Base-by-base conservation (phyloP, 2,329 filamentous ascomycete genomes). In the Neocatenulostroma microsporum region DNA sequence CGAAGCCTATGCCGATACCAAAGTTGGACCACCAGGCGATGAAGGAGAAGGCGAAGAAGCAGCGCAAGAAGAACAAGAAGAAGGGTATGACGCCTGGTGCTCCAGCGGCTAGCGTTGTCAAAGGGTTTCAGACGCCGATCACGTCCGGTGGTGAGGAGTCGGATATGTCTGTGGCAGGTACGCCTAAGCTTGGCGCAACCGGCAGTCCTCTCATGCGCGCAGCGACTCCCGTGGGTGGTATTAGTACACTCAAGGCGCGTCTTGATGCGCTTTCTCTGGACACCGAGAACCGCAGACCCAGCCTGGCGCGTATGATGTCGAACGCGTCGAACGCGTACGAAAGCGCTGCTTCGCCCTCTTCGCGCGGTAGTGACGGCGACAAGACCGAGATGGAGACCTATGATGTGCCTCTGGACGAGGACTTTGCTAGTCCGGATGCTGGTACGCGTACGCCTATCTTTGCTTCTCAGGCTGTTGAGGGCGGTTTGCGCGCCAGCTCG, bases 221-320 rank as follows among this genome's bases (percentile, higher is more conserved):
- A 5, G 60, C 64, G 1, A 70, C 69, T 17, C 58, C 66, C 2
- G 15, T 60, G 28, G 80, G 82, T 41, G 87, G 86, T 31, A 87
- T 95, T 51, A 84, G 84, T 54, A 83, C 81, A 51, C 67, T 95
- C 53, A 86, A 86, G 57, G 70, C 81, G 58, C 82, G 91, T 55
- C 71, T 94, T 40, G 87, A 94, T 43, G 77, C 80, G 2, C 67
- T 95, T 36, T 84, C 74, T 53, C 68, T 94, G 11, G 74, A 78
- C 44, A 61, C 57, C 25, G 63, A 78, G 74, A 21, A 72, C 14
- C 73, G 67, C 46, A 71, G 62, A 49, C 70, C 67, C 52, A 73
- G 69, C 51, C 59, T 64, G 21, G 45, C 54, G 4, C 50, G 56
- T 10, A 50, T 57, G n/a, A 47, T 55, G 34, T 59, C 56, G n/a